Conservation (phyloP, 2,329 filamentous ascomycete genomes). For the Neurospora sp. region DNA sequence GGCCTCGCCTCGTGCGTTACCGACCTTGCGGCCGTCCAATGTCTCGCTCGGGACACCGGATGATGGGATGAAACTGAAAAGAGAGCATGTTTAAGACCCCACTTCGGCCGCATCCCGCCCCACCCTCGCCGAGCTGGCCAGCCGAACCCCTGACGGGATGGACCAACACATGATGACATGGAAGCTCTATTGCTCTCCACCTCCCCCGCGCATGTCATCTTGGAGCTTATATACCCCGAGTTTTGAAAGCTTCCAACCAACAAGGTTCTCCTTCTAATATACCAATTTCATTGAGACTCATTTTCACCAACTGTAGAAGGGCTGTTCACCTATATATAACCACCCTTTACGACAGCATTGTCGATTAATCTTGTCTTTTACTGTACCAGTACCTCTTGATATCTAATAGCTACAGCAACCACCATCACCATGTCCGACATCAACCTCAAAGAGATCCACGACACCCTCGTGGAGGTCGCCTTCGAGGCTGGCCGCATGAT, state of each 20-base stretch:
- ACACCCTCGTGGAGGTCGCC: constrained; percentile 50
- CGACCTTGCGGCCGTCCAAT: not conserved
- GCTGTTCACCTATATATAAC: not conserved
- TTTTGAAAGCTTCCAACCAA: not conserved
- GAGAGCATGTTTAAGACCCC: not conserved
- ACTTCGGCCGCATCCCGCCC: not conserved
- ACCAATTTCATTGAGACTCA: not conserved
- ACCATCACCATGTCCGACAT: constrained; percentile 39
- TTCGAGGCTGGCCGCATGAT: constrained; percentile 58
- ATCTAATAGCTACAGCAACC: not conserved
- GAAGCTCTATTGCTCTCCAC: not conserved
- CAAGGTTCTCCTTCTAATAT: not conserved
- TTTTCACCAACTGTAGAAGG: not conserved
- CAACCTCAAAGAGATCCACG: constrained; percentile 52
- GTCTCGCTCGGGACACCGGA: not conserved
- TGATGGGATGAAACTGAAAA: not conserved
- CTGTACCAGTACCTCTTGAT: not conserved
- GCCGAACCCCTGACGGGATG: not conserved
- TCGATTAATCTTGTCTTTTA: not conserved
- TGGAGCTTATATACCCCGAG: not conserved
- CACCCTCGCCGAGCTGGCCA: not conserved
- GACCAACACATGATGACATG: not conserved
- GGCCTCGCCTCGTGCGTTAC: not conserved
- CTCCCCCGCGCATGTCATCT: not conserved
- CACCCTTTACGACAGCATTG: not conserved